phyloP scores from a whole-genome alignment of 2,329 filamentous ascomycete species.

The Hawksworthiomyces lignivorus region DNA sequence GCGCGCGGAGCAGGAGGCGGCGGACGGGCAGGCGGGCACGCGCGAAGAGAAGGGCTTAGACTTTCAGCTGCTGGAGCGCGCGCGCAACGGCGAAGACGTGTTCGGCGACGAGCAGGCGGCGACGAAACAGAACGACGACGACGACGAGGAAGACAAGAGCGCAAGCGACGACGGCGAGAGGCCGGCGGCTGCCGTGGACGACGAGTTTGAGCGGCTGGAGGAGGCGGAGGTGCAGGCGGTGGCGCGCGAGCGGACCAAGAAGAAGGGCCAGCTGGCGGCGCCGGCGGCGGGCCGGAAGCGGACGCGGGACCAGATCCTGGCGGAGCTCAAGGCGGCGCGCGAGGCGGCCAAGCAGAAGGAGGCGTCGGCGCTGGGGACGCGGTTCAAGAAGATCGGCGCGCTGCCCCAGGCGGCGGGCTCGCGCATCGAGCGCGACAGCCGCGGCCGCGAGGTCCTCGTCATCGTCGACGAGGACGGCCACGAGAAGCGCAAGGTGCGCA shows the following conservation, averaged over 20 bases:
- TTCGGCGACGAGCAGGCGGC: constrained; percentile 30
- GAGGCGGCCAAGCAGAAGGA: constrained; percentile 49
- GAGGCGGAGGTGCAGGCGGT: constrained; percentile 46
- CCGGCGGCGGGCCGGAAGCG: constrained; percentile 52
- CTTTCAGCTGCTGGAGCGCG: constrained; percentile 66
- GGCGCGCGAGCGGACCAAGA: constrained; percentile 43
- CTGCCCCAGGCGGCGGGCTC: constrained; percentile 45
- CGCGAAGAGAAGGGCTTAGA: constrained; percentile 91
- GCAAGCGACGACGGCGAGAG: constrained; percentile 6
- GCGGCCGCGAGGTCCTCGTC: constrained; percentile 56
- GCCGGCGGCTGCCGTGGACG: constrained; percentile 48
- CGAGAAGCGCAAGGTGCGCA: constrained; percentile 58
- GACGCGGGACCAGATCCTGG: constrained; percentile 58
- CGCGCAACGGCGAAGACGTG: constrained; percentile 63
- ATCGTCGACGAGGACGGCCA: constrained; percentile 59
- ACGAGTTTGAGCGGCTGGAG: constrained; percentile 55
- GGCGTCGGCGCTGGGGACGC: constrained; percentile 46
- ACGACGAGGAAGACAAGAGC: constrained; percentile 17
- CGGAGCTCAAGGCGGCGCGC: constrained; percentile 57
- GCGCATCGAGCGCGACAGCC: constrained; percentile 53
- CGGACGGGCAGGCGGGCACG: constrained; percentile 58
- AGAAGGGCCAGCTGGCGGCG: constrained; percentile 53
- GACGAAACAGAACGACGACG: constrained; percentile 34
- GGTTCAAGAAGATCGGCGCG: constrained; percentile 58
- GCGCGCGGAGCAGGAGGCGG: constrained; percentile 36